A percentile compares a stretch with the other conserved stretches of the same genome.
Evolutionary conservation across 2,329 filamentous ascomycete species (phyloP).

Genomic region (Colletotrichum horii): DNA sequence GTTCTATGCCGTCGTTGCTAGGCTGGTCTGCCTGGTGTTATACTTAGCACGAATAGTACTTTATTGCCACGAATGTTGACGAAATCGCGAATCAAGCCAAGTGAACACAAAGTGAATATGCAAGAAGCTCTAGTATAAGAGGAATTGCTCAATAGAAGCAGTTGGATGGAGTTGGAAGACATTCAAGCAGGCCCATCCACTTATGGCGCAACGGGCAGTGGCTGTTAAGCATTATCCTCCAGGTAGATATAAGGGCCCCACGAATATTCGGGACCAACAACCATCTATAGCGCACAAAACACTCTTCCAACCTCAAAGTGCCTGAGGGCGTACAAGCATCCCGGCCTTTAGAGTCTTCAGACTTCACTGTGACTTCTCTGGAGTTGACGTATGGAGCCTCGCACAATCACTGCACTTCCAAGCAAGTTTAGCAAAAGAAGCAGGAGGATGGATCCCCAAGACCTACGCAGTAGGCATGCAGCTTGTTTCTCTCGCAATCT

Average conservation of each 20-base stretch:
- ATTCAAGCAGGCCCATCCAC: neutral
- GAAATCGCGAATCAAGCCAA: neutral
- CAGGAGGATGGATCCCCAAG: neutral
- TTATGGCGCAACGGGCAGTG: neutral
- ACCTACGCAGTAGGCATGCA: neutral
- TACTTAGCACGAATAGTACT: neutral
- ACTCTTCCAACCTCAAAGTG: neutral
- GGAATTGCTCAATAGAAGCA: rapidly evolving
- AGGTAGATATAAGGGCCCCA: neutral
- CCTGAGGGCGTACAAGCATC: neutral
- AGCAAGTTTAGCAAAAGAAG: neutral
- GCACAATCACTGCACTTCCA: neutral
- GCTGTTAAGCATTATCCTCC: neutral
- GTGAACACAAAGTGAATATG: rapidly evolving
- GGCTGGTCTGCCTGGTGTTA: neutral
- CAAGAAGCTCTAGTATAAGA: neutral
- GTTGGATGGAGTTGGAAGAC: neutral
- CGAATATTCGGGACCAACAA: neutral
- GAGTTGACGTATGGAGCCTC: neutral
- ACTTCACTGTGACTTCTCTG: neutral
- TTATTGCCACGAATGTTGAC: neutral
- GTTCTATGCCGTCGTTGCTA: neutral
- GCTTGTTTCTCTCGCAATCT: neutral
- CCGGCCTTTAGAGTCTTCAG: neutral
- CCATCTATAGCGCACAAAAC: neutral